Evolutionary conservation across 768 basidiomycete genomes (phyloP).

Genomic region (Kwoniella europaea): DNA sequence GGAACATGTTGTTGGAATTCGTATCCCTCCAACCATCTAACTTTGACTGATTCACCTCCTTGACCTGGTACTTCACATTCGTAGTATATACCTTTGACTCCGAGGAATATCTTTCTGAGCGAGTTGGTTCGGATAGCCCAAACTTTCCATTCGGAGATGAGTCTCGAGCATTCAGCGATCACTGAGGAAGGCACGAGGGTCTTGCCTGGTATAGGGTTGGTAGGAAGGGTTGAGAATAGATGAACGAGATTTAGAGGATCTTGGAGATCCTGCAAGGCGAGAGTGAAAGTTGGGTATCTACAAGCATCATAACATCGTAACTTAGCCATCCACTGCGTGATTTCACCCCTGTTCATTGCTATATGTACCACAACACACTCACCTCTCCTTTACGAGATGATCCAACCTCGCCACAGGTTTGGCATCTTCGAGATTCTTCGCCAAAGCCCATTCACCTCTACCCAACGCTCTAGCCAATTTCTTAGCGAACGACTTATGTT

Average conservation of each 20-base stretch:
- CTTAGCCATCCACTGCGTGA: neutral
- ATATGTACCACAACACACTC: too few species aligned
- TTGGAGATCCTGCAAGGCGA: conserved; percentile 93
- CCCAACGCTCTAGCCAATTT: conserved; percentile 92
- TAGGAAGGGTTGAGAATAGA: conserved; percentile 88
- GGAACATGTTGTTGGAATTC: conserved; percentile 97
- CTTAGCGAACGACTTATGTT: conserved; percentile 98
- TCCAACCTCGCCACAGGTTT: conserved; percentile 90
- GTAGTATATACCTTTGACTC: conserved; percentile 97
- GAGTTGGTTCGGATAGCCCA: conserved; percentile 87
- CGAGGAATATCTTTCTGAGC: conserved; percentile 88
- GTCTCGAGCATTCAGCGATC: conserved; percentile 84
- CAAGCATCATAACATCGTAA: neutral
- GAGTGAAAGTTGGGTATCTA: conserved; percentile 96
- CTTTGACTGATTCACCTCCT: conserved; percentile 78
- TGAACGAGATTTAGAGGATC: conserved; percentile 95
- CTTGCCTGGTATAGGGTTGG: conserved; percentile 66
- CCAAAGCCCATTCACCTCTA: conserved; percentile 90
- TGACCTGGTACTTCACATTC: conserved; percentile 82
- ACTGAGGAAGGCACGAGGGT: conserved; percentile 71
- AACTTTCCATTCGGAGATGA: conserved; percentile 83
- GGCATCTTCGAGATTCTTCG: conserved; percentile 89
- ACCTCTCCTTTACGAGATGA: conserved; percentile 98
- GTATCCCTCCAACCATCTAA: conserved; percentile 88
- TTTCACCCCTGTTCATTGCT: too few species aligned